A percentile compares a stretch with the other conserved stretches of the same genome.
These are phyloP conservation scores for Thielaviopsis ethacetica DNA, from an alignment of 2,329 filamentous ascomycete genomes.

Conservation along the genomic window DNA sequence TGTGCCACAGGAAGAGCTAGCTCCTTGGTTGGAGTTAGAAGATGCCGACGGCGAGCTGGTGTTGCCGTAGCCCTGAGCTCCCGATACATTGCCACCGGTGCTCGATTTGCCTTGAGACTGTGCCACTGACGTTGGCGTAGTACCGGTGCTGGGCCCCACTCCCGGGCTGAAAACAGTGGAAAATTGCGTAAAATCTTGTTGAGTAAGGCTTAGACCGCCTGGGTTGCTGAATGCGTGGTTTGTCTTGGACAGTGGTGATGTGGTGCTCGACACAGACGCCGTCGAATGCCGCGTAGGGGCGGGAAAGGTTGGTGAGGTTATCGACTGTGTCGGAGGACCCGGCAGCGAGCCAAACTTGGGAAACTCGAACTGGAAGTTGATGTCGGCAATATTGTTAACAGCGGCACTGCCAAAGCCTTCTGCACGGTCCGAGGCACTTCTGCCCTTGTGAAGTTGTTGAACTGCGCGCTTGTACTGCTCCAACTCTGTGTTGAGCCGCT, in stretches of 20 bases:
- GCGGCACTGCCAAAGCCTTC: constrained; percentile 28
- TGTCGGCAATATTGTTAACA: constrained; percentile 47
- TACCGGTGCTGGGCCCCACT: not conserved
- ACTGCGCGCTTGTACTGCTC: constrained; percentile 82
- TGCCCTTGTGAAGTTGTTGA: constrained; percentile 34
- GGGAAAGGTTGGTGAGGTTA: not conserved
- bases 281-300: not conserved
- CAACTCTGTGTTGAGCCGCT: constrained; percentile 70
- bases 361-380: constrained; percentile 90
- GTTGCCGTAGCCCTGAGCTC: constrained; percentile 25
- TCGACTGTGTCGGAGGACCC: constrained; percentile 20
- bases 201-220: not conserved
- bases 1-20: constrained; percentile 55
- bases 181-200: constrained; percentile 8
- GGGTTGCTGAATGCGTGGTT: not conserved
- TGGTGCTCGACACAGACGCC: not conserved
- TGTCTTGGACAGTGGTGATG: not conserved
- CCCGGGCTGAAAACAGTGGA: constrained; percentile 2
- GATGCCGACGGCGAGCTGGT: constrained; percentile 50
- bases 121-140: not conserved
- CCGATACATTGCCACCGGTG: not conserved
- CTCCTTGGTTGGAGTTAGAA: constrained; percentile 40
- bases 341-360: constrained; percentile 75
- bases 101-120: constrained; percentile 1
- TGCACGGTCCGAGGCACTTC: constrained; percentile 11